Conservation (phyloP, 2,329 filamentous ascomycete species). For the Nothophoma quercina region DNA sequence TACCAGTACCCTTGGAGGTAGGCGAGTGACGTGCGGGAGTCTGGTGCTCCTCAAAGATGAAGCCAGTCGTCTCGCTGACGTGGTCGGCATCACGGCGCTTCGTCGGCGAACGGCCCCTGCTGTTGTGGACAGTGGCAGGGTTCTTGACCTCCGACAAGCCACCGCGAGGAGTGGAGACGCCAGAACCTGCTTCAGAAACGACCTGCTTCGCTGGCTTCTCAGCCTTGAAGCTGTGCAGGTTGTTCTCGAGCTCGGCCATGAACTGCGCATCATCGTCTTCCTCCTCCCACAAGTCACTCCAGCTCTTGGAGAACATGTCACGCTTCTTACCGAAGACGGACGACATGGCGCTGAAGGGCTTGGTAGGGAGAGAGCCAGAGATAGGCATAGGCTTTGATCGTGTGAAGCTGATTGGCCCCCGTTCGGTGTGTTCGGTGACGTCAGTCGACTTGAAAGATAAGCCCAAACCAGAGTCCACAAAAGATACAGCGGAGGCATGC, state of each 20-base stretch:
- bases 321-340: conserved; percentile 80
- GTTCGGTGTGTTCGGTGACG: conserved; percentile 40
- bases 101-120: conserved; percentile 49
- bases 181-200: conserved; percentile 51
- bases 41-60: conserved; percentile 74
- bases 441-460: conserved; percentile 76
- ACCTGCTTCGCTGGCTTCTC: conserved; percentile 49
- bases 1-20: conserved; percentile 66
- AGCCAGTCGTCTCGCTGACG: conserved; percentile 72
- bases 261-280: conserved; percentile 77
- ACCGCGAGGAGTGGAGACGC: conserved; percentile 58
- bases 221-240: conserved; percentile 56
- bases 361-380: conserved; percentile 75
- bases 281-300: conserved; percentile 98
- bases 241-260: conserved; percentile 66
- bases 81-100: conserved; percentile 62
- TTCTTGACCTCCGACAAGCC: conserved; percentile 64
- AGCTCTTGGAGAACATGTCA: conserved; percentile 92
- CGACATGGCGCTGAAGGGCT: conserved; percentile 73
- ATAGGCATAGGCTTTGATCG: conserved; percentile 78
- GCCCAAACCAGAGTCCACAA: conserved; percentile 82
- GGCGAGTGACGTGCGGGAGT: conserved; percentile 65
- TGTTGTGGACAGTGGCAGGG: conserved; percentile 61
- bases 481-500: conserved; percentile 83
- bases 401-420: conserved; percentile 58